Percentiles rank a stretch among this genome's conserved stretches.
These are phyloP conservation scores for Apiotrichum laibachii DNA, from an alignment of 1,284 basidiomycete species.

Conservation along the genomic window DNA sequence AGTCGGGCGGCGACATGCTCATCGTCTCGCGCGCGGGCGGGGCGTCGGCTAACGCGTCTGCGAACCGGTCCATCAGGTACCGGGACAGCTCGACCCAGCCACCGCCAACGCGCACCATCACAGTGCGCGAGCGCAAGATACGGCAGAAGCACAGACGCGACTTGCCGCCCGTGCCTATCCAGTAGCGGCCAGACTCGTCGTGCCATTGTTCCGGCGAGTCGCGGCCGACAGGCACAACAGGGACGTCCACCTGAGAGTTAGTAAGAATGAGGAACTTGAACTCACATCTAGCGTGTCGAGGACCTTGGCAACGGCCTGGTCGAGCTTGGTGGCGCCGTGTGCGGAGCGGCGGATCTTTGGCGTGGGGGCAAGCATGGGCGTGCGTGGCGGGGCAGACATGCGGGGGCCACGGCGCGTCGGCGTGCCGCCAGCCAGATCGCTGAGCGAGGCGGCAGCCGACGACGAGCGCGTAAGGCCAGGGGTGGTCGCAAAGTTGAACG, in stretches of 20 bases:
- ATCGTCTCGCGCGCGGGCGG: constrained; percentile 1
- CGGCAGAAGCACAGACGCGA: constrained; percentile 82
- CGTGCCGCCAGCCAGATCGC: not conserved
- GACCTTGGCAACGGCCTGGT: constrained; percentile 85
- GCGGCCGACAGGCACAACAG: constrained; percentile 66
- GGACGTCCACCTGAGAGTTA: constrained; percentile 60
- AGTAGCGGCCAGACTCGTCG: constrained; percentile 89
- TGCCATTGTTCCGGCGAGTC: constrained; percentile 58
- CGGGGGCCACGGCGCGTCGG: constrained; percentile 7
- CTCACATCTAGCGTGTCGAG: constrained; percentile 78
- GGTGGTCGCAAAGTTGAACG: constrained; percentile 14
- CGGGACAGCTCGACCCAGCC: constrained; percentile 91
- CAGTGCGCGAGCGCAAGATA: constrained; percentile 83
- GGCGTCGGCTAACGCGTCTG: constrained; percentile 61
- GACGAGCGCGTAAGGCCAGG: constrained; percentile 4
- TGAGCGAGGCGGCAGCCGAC: not conserved
- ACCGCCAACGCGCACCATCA: constrained; percentile 92
- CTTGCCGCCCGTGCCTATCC: constrained; percentile 81
- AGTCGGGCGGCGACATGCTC: constrained; percentile 3
- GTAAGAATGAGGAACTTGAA: constrained; percentile 6
- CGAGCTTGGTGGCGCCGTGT: constrained; percentile 70
- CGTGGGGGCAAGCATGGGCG: not conserved
- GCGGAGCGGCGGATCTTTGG: constrained; percentile 26
- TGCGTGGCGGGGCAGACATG: not conserved
- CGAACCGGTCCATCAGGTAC: constrained; percentile 80